Conservation (phyloP, 2,329 filamentous ascomycete species). For the Penicillium nordicum region DNA sequence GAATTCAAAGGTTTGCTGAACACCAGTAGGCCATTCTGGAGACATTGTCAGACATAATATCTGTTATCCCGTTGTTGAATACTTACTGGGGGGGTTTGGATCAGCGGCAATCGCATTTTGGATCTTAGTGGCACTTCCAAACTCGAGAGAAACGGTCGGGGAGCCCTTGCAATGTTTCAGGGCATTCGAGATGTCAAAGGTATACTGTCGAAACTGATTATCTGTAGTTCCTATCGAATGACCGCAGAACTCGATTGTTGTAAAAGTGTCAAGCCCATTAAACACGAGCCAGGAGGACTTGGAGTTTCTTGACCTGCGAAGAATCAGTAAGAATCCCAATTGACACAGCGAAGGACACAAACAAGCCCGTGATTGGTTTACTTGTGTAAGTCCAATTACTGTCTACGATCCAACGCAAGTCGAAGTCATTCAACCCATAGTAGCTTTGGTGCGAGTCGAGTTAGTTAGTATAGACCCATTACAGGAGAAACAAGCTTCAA, state of each 20-base stretch:
- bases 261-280: slow-evolving; percentile 61
- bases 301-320: slow-evolving; percentile 27
- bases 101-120: slow-evolving; percentile 52
- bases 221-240: slow-evolving; percentile 55
- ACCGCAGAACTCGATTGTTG: slow-evolving; percentile 55
- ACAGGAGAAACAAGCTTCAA: slow-evolving; percentile 7
- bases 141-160: slow-evolving; percentile 51
- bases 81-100: slow-evolving; percentile 47
- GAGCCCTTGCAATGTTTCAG: slow-evolving; percentile 42
- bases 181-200: slow-evolving; percentile 53
- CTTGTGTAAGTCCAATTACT: slow-evolving; percentile 61
- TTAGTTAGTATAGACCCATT: not conserved
- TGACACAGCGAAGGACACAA: slow-evolving; percentile 14
- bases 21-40: slow-evolving; percentile 48
- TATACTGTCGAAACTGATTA: slow-evolving; percentile 63
- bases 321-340: not conserved
- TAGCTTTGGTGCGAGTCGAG: slow-evolving; percentile 33
- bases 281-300: slow-evolving; percentile 56
- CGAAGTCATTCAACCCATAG: slow-evolving; percentile 57
- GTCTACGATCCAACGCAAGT: slow-evolving; percentile 57
- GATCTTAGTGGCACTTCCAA: slow-evolving; percentile 56
- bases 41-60: not conserved
- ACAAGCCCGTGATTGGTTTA: slow-evolving; percentile 44
- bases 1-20: slow-evolving; percentile 52
- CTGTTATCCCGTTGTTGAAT: not conserved